Percentiles rank a stretch among this genome's conserved stretches.
Conservation (phyloP, 768 basidiomycete species). For the Tulasnella sp. region DNA sequence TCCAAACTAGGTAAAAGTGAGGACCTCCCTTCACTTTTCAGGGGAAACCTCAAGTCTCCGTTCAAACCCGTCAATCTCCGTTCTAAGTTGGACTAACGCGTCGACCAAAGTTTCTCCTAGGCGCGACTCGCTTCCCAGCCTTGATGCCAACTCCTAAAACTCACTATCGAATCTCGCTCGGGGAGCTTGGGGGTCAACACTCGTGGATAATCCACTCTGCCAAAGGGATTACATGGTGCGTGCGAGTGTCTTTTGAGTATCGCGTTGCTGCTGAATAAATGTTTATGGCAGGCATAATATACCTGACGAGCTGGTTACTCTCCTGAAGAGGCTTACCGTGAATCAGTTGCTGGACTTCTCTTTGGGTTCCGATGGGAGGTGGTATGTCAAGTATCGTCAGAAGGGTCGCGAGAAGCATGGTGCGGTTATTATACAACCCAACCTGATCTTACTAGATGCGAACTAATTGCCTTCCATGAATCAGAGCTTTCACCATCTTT, state of each 20-base stretch:
- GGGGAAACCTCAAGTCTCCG: not conserved
- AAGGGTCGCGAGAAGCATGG: not conserved
- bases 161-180: constrained; percentile 2
- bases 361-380: not conserved
- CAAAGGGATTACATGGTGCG: not conserved
- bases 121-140: not conserved
- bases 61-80: not conserved
- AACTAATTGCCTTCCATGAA: not conserved
- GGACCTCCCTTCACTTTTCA: not conserved
- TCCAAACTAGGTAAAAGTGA: not conserved
- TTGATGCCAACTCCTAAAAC: not conserved
- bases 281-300: constrained; percentile 3
- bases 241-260: no score
- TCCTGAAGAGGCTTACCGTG: not conserved
- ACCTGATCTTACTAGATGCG: not conserved
- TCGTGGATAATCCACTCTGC: not conserved
- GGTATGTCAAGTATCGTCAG: not conserved
- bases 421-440: not conserved
- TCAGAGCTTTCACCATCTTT: not conserved
- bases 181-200: not conserved
- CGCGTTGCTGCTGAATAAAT: no score
- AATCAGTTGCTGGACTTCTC: not conserved
- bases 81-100: not conserved
- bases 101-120: not conserved
- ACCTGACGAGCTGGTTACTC: not conserved